A percentile compares a stretch with the other conserved stretches of the same genome.
Conservation (phyloP, 441 rosid genomes). For the Brassica balearica region DNA sequence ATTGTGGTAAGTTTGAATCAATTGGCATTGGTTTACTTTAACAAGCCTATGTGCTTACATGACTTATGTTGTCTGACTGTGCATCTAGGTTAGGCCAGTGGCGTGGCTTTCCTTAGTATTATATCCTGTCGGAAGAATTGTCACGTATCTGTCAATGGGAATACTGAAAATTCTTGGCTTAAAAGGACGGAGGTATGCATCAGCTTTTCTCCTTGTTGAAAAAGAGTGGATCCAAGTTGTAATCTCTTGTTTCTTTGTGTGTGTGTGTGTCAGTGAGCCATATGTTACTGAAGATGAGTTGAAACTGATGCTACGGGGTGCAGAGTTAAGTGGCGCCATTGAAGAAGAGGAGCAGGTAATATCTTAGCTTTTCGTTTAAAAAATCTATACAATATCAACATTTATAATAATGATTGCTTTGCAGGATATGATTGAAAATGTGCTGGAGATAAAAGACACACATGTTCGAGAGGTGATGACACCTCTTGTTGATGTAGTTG, state of each 20-base stretch:
- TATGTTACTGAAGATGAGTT: constrained; percentile 98
- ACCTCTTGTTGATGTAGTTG: constrained; percentile 99
- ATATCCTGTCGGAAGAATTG: constrained; percentile 97
- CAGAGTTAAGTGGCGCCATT: constrained; percentile 96
- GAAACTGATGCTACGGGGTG: constrained; percentile 97
- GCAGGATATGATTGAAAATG: constrained; percentile 99
- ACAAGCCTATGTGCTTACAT: constrained; percentile 33
- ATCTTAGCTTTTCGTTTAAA: constrained; percentile 15
- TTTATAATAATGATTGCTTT: constrained; percentile 34
- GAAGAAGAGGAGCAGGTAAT: constrained; percentile 99
- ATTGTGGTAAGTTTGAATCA: constrained; percentile 76
- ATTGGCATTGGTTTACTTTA: constrained; percentile 19
- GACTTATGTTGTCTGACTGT: constrained; percentile 50
- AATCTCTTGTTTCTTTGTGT: not conserved
- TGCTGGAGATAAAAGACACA: constrained; percentile 97
- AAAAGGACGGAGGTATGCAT: constrained; percentile 88
- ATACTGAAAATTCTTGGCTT: constrained; percentile 94
- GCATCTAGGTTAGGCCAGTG: constrained; percentile 97
- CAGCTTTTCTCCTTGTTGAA: constrained; percentile 19
- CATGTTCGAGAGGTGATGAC: constrained; percentile 99
- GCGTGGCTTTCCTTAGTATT: constrained; percentile 98
- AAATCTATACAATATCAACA: constrained; percentile 24
- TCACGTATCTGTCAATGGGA: constrained; percentile 95
- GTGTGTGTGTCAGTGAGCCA: constrained; percentile 67
- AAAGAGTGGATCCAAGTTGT: constrained; percentile 13